Evolutionary conservation across 768 basidiomycete species (phyloP), one percentile per base, ranked within the genome.

Genomic region (Lyophyllum semitale): DNA sequence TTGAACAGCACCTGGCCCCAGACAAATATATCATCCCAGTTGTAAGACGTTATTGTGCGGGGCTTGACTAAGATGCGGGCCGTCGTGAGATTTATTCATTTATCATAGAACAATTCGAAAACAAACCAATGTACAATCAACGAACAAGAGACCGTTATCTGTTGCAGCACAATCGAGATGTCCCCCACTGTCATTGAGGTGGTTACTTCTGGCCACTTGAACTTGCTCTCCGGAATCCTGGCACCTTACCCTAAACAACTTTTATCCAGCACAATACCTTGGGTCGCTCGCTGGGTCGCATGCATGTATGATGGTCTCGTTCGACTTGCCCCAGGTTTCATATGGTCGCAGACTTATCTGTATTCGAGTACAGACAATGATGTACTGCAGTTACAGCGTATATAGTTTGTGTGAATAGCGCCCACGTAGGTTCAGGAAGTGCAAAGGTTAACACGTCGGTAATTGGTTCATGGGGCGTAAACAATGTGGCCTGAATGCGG

Each of bases 1-100:
- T 32, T 29, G 40, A 25, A 4, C 62, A 92, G 89, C 73, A 72
- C 80, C 52, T 92, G 90, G 91, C 91, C 90, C 4, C 71, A 85
- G 30, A 89, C 87, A 58, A 87, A 80, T 66, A 65, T 89, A 62
- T 77, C 87, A n/a, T 72, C 76, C 20, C 69, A n/a, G 17, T 38
- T 87, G 61, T 87, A 73, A 77, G 40, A 27, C 37, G 17, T 15
- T 38, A 32, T 23, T 18, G 8, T 25, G 35, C 20, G 11, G n/a
- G 42, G 48, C 35, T 51, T 27, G 25, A 30, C 26, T 29, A 23
- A 27, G 18, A 11, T 38, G n/a, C 32, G 42, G 25, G 20, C 41
- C 40, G 11, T 43, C 12, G 26, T 30, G 8, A 18, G 37, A 32
- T 33, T 26, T 51, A 18, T 42, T 15, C 50, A 33, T 53, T 25